Evolutionary conservation across 306 rosid species (phyloP).

Genomic region (Quercus cerris): DNA sequence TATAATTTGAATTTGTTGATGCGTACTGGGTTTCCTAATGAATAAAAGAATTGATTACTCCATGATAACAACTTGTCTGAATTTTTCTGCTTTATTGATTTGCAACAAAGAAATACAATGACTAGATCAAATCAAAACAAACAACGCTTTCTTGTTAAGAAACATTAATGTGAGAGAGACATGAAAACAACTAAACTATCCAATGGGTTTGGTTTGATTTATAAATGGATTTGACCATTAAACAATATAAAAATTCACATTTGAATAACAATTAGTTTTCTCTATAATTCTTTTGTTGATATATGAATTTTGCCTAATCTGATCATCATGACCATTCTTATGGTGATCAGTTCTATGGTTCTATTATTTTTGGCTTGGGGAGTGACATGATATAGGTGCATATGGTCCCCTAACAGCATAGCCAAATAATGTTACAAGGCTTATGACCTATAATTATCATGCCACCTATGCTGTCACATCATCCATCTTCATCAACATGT

Average conservation of each 20-base stretch:
- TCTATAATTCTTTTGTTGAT: too few species aligned
- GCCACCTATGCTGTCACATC: slow-evolving; percentile 63
- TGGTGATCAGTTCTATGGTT: not conserved
- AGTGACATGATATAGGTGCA: not conserved
- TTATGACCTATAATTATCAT: slow-evolving; percentile 50
- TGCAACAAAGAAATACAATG: not conserved
- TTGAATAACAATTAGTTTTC: too few species aligned
- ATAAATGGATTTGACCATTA: not conserved
- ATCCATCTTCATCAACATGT: slow-evolving; percentile 41
- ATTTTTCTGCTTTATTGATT: not conserved
- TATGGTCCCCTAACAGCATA: slow-evolving; percentile 70
- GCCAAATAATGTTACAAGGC: slow-evolving; percentile 34
- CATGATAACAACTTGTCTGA: too few species aligned
- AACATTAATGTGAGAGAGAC: not conserved
- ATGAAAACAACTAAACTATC: not conserved
- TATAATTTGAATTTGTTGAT: not conserved
- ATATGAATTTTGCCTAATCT: too few species aligned
- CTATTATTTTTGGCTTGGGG: not conserved
- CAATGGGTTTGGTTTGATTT: not conserved
- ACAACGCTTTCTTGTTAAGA: not conserved
- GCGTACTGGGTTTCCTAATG: too few species aligned
- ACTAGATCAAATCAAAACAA: not conserved
- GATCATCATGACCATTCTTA: not conserved
- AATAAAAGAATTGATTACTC: too few species aligned
- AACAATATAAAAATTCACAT: too few species aligned